Evolutionary conservation across 75 land plant genomes (phyloP).

Genomic region (Sequoia sempervirens): DNA sequence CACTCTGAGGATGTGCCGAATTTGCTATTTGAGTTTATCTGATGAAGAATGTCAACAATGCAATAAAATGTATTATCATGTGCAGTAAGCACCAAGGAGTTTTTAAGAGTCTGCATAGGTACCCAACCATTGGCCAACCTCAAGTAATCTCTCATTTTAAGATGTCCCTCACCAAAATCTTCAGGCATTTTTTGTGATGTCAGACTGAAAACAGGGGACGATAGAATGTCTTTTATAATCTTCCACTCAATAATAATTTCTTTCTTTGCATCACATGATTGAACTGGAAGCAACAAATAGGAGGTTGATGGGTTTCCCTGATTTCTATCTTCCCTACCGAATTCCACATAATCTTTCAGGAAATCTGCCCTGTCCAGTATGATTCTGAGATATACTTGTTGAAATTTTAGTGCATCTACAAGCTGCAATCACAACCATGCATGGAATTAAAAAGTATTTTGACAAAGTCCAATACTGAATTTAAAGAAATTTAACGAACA

Average conservation of each 20-base stretch:
- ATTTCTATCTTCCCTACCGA: slow-evolving; percentile 25
- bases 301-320: slow-evolving; percentile 20
- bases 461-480: background rate
- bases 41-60: slow-evolving; percentile 46
- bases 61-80: slow-evolving; percentile 57
- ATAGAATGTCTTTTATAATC: slow-evolving; percentile 41
- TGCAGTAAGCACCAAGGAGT: slow-evolving; percentile 57
- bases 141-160: slow-evolving; percentile 10
- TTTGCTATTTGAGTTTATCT: slow-evolving; percentile 52
- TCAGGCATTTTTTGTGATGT: background rate
- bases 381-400: slow-evolving; percentile 58
- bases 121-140: slow-evolving; percentile 48
- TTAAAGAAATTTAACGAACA: background rate
- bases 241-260: slow-evolving; percentile 61
- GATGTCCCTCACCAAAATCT: background rate
- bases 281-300: slow-evolving; percentile 61
- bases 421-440: slow-evolving; percentile 28
- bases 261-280: slow-evolving; percentile 5
- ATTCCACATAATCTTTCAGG: slow-evolving; percentile 26
- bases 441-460: background rate
- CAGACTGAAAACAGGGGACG: slow-evolving; percentile 42
- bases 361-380: slow-evolving; percentile 53
- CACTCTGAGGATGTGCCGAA: slow-evolving; percentile 12
- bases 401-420: slow-evolving; percentile 47
- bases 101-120: slow-evolving; percentile 24